Evolutionary conservation across 2,329 filamentous ascomycete species (phyloP).

Genomic region (Fusarium sp.): DNA sequence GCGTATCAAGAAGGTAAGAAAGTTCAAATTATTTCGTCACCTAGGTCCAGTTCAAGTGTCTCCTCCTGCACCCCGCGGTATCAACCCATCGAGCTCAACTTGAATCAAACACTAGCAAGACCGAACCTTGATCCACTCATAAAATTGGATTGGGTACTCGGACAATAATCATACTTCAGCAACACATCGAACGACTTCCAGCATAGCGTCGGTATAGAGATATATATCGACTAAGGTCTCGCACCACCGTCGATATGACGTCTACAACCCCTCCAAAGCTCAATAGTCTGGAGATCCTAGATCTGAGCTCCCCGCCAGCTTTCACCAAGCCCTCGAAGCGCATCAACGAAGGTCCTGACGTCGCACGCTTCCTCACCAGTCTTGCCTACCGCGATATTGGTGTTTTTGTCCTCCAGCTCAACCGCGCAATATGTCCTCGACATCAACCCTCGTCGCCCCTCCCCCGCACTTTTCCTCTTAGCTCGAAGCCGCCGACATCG

Average conservation of each 20-base stretch:
- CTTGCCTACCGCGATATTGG: constrained; percentile 89
- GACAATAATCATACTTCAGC: not conserved
- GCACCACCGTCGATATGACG: constrained; percentile 37
- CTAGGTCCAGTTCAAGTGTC: not conserved
- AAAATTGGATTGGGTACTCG: not conserved
- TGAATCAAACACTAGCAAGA: constrained; percentile 13
- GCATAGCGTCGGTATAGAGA: not conserved
- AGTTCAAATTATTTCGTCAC: not conserved
- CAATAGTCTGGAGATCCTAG: constrained; percentile 61
- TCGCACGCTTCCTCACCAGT: constrained; percentile 82
- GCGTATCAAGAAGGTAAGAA: not conserved
- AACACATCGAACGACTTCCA: not conserved
- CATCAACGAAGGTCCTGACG: constrained; percentile 88
- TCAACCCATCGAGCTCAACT: constrained; percentile 5
- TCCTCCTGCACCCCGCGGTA: not conserved
- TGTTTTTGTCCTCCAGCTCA: constrained; percentile 89
- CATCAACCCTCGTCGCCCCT: constrained; percentile 55
- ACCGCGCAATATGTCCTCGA: constrained; percentile 84
- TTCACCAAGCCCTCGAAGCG: constrained; percentile 80
- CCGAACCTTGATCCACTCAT: not conserved
- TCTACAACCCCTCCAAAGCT: constrained; percentile 35
- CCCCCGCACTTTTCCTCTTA: constrained; percentile 58
- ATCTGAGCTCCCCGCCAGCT: constrained; percentile 57
- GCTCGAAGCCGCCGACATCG: constrained; percentile 57
- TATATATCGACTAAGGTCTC: too few relatives aligned